phyloP scores from a whole-genome alignment of 768 basidiomycete genomes.

The Lactarius hatsudake region DNA sequence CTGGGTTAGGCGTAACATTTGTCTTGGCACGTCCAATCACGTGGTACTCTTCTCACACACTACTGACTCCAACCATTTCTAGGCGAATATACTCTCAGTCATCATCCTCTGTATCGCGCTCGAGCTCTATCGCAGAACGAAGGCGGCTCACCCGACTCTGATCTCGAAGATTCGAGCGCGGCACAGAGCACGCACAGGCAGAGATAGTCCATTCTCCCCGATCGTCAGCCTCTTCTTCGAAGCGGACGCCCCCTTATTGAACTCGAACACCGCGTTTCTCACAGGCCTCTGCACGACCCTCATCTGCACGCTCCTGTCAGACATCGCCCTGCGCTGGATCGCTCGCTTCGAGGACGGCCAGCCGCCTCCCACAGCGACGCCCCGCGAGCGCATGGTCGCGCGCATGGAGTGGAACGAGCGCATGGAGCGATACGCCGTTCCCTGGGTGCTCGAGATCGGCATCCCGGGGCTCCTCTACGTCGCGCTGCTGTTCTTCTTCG shows the following conservation, averaged over 20 bases:
- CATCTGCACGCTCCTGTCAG: constrained; percentile 14
- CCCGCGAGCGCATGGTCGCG: constrained; percentile 18
- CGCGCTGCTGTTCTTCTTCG: constrained; percentile 8
- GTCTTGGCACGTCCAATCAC: constrained; percentile 10
- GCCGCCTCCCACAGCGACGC: not conserved
- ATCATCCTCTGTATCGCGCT: constrained; percentile 15
- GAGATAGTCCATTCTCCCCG: constrained; percentile 5
- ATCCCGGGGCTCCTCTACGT: constrained; percentile 14
- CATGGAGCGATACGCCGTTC: constrained; percentile 12
- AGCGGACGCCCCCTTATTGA: constrained; percentile 3
- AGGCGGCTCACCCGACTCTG: constrained; percentile 12
- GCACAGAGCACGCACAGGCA: constrained; percentile 13
- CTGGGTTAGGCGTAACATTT: constrained; percentile 17
- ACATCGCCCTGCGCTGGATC: constrained; percentile 19
- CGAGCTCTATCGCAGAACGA: constrained; percentile 19
- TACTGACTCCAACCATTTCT: not conserved
- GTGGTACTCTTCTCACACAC: not conserved
- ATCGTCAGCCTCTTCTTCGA: constrained; percentile 23
- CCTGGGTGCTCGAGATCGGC: constrained; percentile 17
- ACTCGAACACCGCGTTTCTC: constrained; percentile 15
- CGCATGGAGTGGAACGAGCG: constrained; percentile 22
- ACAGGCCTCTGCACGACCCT: constrained; percentile 17
- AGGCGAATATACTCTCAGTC: constrained; percentile 19
- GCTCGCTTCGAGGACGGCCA: constrained; percentile 8
- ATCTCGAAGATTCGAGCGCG: constrained; percentile 14